These are phyloP conservation scores for Phlebopus sp. DNA, from an alignment of 1,284 basidiomycete species.

Conservation along the genomic window DNA sequence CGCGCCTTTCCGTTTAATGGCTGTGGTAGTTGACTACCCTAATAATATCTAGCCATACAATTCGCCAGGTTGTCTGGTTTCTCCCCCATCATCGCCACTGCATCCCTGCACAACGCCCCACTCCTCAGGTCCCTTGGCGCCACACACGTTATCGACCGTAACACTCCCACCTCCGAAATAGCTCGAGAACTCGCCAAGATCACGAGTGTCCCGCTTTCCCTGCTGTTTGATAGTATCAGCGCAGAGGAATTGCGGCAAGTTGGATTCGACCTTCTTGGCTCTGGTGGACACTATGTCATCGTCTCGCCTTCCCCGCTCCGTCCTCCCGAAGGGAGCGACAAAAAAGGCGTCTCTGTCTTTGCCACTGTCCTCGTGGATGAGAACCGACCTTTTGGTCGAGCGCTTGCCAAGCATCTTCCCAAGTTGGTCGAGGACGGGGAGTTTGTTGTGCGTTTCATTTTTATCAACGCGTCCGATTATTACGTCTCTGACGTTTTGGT, in stretches of 20 bases:
- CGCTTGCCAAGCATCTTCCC: conserved; percentile 15
- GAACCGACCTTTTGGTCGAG: not conserved
- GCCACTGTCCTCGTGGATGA: conserved; percentile 9
- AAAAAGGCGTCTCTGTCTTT: conserved; percentile 9
- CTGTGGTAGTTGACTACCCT: not conserved
- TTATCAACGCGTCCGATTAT: not conserved
- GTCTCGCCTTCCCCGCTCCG: conserved; percentile 6
- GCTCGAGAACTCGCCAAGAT: conserved; percentile 5
- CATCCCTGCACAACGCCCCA: conserved; percentile 31
- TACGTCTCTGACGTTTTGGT: not conserved
- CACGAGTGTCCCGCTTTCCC: conserved; percentile 9
- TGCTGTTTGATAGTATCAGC: conserved; percentile 19
- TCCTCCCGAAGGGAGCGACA: conserved; percentile 14
- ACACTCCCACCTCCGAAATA: conserved; percentile 10
- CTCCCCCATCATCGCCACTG: conserved; percentile 31
- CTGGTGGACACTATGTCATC: conserved; percentile 18
- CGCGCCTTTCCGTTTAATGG: not conserved
- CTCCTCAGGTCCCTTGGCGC: conserved; percentile 36
- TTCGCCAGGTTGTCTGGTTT: conserved; percentile 34
- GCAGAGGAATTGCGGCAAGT: conserved; percentile 18
- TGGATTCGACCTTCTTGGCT: conserved; percentile 20
- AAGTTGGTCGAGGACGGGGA: conserved; percentile 20
- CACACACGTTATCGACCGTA: conserved; percentile 32
- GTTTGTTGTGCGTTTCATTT: conserved; percentile 12
- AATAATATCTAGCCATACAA: conserved; percentile 28